Conservation (phyloP, 2,329 filamentous ascomycete genomes). For the Colletotrichum euphorbiae region DNA sequence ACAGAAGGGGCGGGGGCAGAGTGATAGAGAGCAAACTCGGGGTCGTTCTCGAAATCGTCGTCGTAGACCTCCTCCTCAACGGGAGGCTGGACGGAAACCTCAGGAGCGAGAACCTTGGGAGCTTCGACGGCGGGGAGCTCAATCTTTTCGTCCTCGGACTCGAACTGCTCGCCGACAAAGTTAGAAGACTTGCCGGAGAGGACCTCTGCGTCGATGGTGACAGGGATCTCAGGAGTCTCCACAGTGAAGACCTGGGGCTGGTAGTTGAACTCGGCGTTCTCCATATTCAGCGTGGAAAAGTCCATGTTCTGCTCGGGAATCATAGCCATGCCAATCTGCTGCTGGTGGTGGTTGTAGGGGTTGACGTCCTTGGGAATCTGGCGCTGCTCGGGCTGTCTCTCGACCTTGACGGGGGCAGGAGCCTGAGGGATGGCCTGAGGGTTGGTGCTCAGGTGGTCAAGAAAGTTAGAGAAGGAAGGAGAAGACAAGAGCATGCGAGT, state of each 20-base stretch:
- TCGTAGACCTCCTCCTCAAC: conserved; percentile 52
- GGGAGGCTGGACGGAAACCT: conserved; percentile 45
- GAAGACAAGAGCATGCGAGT: conserved; percentile 86
- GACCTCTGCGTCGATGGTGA: conserved; percentile 67
- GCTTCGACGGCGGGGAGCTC: conserved; percentile 66
- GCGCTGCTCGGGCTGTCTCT: conserved; percentile 35
- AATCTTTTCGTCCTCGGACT: conserved; percentile 65
- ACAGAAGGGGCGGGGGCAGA: conserved; percentile 49
- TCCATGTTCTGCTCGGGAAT: conserved; percentile 84
- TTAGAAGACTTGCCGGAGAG: conserved; percentile 79
- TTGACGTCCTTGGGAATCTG: conserved; percentile 75
- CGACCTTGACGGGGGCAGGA: conserved; percentile 50
- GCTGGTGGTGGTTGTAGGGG: conserved; percentile 67
- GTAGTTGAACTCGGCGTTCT: conserved; percentile 65
- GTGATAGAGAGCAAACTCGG: conserved; percentile 71
- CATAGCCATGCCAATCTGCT: conserved; percentile 84
- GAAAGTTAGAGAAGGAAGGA: conserved; percentile 83
- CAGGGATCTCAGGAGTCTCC: conserved; percentile 75
- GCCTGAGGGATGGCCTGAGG: conserved; percentile 55
- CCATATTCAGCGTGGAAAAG: conserved; percentile 76
- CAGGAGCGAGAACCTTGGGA: conserved; percentile 50
- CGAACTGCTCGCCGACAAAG: conserved; percentile 60
- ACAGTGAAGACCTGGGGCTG: conserved; percentile 81
- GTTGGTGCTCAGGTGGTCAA: conserved; percentile 76
- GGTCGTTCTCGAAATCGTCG: conserved; percentile 71